A percentile compares a stretch with the other conserved stretches of the same genome.
phyloP scores from a whole-genome alignment of 2,329 filamentous ascomycete genomes.

The Fusarium sp. region DNA sequence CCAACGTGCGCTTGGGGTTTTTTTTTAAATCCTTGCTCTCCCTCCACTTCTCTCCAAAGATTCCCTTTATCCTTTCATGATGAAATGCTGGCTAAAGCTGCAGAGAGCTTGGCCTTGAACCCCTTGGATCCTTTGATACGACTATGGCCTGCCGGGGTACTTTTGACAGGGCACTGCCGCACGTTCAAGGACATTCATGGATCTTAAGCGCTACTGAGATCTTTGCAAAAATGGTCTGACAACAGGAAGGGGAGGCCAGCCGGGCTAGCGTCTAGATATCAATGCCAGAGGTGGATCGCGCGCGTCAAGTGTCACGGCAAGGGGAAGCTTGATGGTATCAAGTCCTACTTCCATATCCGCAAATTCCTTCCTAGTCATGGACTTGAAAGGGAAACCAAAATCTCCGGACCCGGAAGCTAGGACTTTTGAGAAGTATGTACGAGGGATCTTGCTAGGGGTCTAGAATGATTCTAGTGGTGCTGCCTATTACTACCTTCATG shows the following conservation, averaged over 20 bases:
- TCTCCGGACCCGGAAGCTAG: conserved; percentile 26
- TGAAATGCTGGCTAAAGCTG: neutral
- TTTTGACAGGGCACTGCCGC: neutral
- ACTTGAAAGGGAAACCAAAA: conserved; percentile 23
- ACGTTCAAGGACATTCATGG: neutral
- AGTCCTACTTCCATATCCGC: conserved; percentile 1
- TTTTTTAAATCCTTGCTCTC: conserved; percentile 12
- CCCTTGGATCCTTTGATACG: neutral
- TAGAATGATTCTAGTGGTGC: conserved; percentile 24
- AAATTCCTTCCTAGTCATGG: neutral
- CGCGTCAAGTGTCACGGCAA: neutral
- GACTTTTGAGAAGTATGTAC: neutral
- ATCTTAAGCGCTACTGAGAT: neutral
- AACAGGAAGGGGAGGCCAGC: conserved; percentile 33
- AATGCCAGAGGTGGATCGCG: conserved; percentile 4
- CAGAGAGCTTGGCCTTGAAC: neutral
- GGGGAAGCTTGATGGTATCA: conserved; percentile 1
- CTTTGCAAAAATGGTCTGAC: conserved; percentile 34
- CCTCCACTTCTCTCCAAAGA: conserved; percentile 22
- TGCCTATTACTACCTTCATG: neutral
- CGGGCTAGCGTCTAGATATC: conserved; percentile 4
- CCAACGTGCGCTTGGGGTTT: conserved; percentile 20
- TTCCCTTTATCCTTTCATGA: conserved; percentile 8
- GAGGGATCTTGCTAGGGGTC: conserved; percentile 22
- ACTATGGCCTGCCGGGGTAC: neutral